phyloP scores from a whole-genome alignment of 2,329 filamentous ascomycete genomes.

The Botryotinia globosa region DNA sequence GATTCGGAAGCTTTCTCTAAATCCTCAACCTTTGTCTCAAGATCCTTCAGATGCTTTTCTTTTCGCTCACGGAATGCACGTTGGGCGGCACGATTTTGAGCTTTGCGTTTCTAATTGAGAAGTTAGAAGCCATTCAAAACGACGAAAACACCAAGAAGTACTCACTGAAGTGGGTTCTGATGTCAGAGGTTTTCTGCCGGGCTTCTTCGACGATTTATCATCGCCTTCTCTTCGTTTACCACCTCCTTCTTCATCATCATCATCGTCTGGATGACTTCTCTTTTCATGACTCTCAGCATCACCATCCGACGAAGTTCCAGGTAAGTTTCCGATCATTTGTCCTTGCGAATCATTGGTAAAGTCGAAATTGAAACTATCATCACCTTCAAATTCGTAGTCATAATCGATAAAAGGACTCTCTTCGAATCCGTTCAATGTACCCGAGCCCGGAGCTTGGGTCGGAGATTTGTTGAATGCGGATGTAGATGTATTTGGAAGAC shows the following conservation, averaged over 20 bases:
- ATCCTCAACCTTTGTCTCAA: constrained; percentile 75
- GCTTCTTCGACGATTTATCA: constrained; percentile 89
- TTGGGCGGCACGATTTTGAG: constrained; percentile 90
- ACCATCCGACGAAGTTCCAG: constrained; percentile 45
- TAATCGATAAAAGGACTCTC: constrained; percentile 85
- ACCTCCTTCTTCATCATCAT: constrained; percentile 61
- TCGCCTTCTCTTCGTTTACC: constrained; percentile 75
- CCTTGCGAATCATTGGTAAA: constrained; percentile 52
- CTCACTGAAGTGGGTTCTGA: constrained; percentile 94
- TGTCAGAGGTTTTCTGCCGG: constrained; percentile 90
- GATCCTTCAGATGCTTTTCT: constrained; percentile 82
- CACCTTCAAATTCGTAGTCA: constrained; percentile 71
- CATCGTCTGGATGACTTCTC: constrained; percentile 68
- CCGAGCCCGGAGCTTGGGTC: constrained; percentile 43
- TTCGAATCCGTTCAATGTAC: constrained; percentile 53
- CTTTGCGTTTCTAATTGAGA: constrained; percentile 76
- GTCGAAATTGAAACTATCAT: constrained; percentile 66
- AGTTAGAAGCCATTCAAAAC: constrained; percentile 28
- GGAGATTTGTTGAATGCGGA: constrained; percentile 51
- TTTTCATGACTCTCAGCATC: constrained; percentile 61
- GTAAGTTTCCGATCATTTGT: constrained; percentile 74
- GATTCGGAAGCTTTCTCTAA: constrained; percentile 79
- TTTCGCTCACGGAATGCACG: constrained; percentile 92
- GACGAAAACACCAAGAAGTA: constrained; percentile 38
- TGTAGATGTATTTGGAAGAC: constrained; percentile 46